Base-by-base conservation (phyloP, 192 early-diverging fungal genomes). In the Rhizophlyctis rosea region DNA sequence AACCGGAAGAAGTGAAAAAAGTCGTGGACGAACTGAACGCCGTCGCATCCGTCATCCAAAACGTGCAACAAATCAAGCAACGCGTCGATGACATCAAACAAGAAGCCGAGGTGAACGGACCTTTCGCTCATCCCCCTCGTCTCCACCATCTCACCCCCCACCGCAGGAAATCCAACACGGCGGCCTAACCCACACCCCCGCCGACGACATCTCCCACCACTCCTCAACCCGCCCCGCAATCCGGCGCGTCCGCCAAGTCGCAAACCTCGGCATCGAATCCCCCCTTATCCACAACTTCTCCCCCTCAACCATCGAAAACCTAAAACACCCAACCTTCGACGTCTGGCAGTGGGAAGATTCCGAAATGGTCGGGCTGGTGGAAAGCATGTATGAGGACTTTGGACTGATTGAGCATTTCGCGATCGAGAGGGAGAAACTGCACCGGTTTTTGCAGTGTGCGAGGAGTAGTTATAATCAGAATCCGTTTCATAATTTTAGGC, bases 401-500 rank as follows among this genome's bases (percentile, higher is more conserved):
- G 72, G 61, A 14, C 59, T 77, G n/a, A 50, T 81, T 9, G 30
- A 47, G 27, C 52, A 50, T 23, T 81, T 76, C 66, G 68, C 72
- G 60, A 75, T 81, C 29, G 71, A 81, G 29, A 55, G 62, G 44
- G 34, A 34, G 14, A 67, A 47, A 0, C 48, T 81, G 32, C 48
- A 59, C 21, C 50, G 58, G 48, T 81, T 81, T 56, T 59, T 81
- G 62, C 29, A 63, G 24, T 39, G 57, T 16, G 63, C 77, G 24
- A 14, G 61, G 61, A 53, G 50, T 34, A 55, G 58, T n/a, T 81
- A 81, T 59, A 81, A 81, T 59, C 32, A 44, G 30, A 81, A 81
- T 49, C 76, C 75, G 9, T 81, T 81, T 59, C 79, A 81, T 64
- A 81, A 81, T 50, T 81, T 81, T 54, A 64, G 72, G 32, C 79